Conservation (phyloP, 495 filamentous ascomycete genomes). For the Parathielavia appendiculata region DNA sequence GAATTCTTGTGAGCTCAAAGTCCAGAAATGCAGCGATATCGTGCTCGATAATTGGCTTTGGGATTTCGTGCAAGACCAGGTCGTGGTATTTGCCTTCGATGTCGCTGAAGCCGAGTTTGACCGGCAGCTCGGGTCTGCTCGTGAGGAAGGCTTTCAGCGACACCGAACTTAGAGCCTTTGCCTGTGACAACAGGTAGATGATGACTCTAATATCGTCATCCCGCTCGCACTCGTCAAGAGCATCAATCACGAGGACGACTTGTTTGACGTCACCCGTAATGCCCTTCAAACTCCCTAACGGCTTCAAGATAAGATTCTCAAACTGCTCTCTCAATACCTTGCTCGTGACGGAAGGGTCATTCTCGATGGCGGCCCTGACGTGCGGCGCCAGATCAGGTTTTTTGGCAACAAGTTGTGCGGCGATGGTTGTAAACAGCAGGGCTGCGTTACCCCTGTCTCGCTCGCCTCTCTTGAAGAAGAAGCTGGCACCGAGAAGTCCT, state of each 20-base stretch:
- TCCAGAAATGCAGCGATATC: constrained; percentile 37
- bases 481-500: constrained; percentile 35
- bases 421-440: constrained; percentile 45
- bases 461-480: constrained; percentile 51
- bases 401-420: constrained; percentile 35
- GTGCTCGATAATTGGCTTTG: constrained; percentile 26
- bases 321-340: constrained; percentile 46
- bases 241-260: constrained; percentile 44
- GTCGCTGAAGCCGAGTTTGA: constrained; percentile 31
- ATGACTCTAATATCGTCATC: constrained; percentile 38
- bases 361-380: constrained; percentile 37
- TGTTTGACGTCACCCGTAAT: neutral
- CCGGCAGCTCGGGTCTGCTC: constrained; percentile 45
- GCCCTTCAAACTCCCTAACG: constrained; percentile 23
- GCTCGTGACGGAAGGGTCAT: constrained; percentile 32
- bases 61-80: constrained; percentile 33
- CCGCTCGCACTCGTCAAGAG: constrained; percentile 49
- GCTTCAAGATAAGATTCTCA: constrained; percentile 44
- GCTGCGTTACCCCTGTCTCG: constrained; percentile 38
- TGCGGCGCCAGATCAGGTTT: constrained; percentile 26
- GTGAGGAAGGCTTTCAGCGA: constrained; percentile 27
- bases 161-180: constrained; percentile 10
- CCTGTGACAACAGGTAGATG: constrained; percentile 33
- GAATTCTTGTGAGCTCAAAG: constrained; percentile 21
- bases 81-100: constrained; percentile 28